Evolutionary conservation across 495 filamentous ascomycete genomes (phyloP).

Genomic region (Hyaloscypha finlandica): DNA sequence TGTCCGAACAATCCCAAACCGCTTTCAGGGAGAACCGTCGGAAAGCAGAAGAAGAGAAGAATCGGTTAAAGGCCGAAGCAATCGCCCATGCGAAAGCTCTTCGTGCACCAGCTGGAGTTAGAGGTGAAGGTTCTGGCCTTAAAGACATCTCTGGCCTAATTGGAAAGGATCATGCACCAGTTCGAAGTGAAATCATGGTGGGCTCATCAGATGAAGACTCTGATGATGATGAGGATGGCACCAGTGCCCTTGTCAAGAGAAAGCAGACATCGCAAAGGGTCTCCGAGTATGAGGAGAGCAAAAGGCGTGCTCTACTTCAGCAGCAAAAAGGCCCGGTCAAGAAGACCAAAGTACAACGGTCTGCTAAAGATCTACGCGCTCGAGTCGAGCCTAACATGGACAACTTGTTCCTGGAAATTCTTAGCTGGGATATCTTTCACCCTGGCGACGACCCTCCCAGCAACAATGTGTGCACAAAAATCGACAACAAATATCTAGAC

Average conservation of each 20-base stretch:
- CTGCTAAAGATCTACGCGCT: conserved; percentile 90
- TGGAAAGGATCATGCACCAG: conserved; percentile 74
- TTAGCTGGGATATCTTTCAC: conserved; percentile 93
- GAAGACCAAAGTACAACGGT: conserved; percentile 73
- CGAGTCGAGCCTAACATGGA: conserved; percentile 88
- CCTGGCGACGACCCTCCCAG: conserved; percentile 80
- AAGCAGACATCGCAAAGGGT: conserved; percentile 47
- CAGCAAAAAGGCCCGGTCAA: conserved; percentile 67
- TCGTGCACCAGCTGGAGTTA: conserved; percentile 56
- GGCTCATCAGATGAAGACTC: conserved; percentile 78
- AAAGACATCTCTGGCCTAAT: conserved; percentile 69
- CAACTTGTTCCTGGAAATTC: conserved; percentile 77
- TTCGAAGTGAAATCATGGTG: conserved; percentile 86
- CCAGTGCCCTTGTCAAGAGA: conserved; percentile 49
- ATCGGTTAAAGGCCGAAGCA: conserved; percentile 66
- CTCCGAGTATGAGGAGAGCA: conserved; percentile 55
- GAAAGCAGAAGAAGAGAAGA: conserved; percentile 72
- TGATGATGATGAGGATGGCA: conserved; percentile 56
- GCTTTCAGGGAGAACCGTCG: conserved; percentile 69
- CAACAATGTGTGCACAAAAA: conserved; percentile 67
- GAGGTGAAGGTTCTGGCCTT: conserved; percentile 77
- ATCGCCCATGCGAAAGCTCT: conserved; percentile 66
- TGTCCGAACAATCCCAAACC: conserved; percentile 29
- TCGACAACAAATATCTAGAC: conserved; percentile 74
- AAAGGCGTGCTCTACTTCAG: conserved; percentile 50